Conservation (phyloP, 2,329 filamentous ascomycete species). For the Podosphaera xanthii region DNA sequence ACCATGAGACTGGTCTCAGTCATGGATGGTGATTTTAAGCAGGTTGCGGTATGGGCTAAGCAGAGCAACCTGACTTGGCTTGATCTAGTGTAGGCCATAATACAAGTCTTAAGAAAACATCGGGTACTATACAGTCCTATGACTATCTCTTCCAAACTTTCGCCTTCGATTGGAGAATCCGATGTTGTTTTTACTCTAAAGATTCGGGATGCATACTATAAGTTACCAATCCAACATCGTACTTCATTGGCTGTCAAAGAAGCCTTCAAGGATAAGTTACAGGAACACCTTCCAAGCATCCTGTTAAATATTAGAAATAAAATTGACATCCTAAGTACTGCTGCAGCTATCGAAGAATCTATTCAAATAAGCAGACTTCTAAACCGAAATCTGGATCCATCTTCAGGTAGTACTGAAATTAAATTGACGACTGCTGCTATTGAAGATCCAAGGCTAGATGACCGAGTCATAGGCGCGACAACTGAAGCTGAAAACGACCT, state of each 20-base stretch:
- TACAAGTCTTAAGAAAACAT: too few relatives aligned
- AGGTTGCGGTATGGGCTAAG: too few relatives aligned
- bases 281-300: background rate
- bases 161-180: background rate
- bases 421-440: too few relatives aligned
- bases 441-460: too few relatives aligned
- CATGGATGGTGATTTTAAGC: background rate
- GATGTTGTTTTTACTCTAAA: background rate
- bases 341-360: background rate
- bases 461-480: too few relatives aligned
- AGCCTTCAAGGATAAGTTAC: background rate
- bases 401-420: too few relatives aligned
- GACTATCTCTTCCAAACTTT: too few relatives aligned
- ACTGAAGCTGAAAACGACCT: too few relatives aligned
- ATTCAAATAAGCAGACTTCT: background rate
- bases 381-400: too few relatives aligned
- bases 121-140: too few relatives aligned
- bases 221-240: background rate
- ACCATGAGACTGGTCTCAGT: background rate
- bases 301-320: background rate
- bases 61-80: too few relatives aligned
- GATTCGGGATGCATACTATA: background rate
- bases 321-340: background rate
- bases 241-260: background rate
- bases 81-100: too few relatives aligned